A percentile compares a stretch with the other conserved stretches of the same genome.
Evolutionary conservation across 306 rosid species (phyloP).

Genomic region (Gleditsia sinensis): DNA sequence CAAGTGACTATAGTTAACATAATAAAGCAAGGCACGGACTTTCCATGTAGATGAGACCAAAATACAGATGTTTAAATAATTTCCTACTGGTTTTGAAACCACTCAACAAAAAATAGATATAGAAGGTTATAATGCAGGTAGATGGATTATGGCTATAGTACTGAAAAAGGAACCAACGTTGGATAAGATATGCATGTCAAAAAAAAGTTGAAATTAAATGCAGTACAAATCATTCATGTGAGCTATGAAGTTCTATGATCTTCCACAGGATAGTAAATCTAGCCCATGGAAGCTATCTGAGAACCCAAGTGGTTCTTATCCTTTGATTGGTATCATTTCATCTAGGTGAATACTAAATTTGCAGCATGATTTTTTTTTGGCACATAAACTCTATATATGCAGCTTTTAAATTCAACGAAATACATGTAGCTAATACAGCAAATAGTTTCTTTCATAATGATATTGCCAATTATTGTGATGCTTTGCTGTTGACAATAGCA

Average conservation of each 20-base stretch:
- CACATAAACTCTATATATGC: background rate
- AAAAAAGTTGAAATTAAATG: conserved; percentile 18
- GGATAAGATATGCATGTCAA: background rate
- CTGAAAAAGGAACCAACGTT: conserved; percentile 24
- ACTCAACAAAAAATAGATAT: conserved; percentile 33
- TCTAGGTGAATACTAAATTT: background rate
- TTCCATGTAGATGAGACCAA: conserved; percentile 42
- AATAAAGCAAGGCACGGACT: conserved; percentile 35
- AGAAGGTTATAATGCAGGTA: too few species aligned
- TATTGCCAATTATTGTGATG: conserved; percentile 32
- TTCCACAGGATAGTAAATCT: background rate
- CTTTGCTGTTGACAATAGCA: conserved; percentile 23
- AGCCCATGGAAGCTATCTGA: background rate
- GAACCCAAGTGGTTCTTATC: background rate
- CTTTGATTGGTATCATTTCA: background rate
- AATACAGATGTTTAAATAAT: conserved; percentile 39
- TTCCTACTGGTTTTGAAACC: conserved; percentile 33
- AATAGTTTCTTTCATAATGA: conserved; percentile 14
- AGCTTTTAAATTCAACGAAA: background rate
- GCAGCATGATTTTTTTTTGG: background rate
- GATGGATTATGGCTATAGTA: conserved; percentile 17
- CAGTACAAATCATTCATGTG: background rate
- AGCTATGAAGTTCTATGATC: background rate
- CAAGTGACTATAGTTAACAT: conserved; percentile 27
- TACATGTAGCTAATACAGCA: conserved; percentile 19